Base-by-base conservation (phyloP, 257 asterid species). In the Eustoma russellianum region DNA sequence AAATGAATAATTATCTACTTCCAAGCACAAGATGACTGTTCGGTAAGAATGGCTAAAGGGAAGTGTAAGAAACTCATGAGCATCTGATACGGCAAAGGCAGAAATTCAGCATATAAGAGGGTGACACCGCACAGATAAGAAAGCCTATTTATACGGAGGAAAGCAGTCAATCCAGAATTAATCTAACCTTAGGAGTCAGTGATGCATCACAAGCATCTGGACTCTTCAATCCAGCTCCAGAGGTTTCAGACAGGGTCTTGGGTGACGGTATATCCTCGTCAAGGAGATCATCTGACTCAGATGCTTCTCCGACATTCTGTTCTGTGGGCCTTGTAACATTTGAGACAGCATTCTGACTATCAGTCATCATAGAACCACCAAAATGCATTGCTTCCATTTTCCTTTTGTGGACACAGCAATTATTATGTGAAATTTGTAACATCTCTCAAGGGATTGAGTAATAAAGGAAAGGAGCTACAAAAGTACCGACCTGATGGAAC, bases 101-200 rank as follows among this genome's bases (percentile, higher is more conserved):
- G 43, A 38, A 38, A 38, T 38, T 24, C 30, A 24, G 30, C 30
- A 24, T 24, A 24, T 24, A 24, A 24, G 30, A 24, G 30, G n/a
- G n/a, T n/a, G n/a, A n/a, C 30, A 24, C 30, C 30, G 30, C 30
- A 24, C 2, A 24, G 30, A 24, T 24, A 24, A 24, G 3, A 24
- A 24, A 24, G 30, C 30, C 30, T 24, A 24, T 24, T 24, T 24
- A 24, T 68, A 62, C 16, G 28, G 52, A n/a, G 41, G 48, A 13
- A n/a, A 41, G 24, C 41, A 10, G 33, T 12, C 58, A 44, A 50
- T 13, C 38, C 52, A 30, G 47, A 53, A 41, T 34, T 43, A 34
- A 46, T 17, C 58, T 66, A 60, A 86, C 96, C 98, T 86, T 84
- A 57, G 48, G 72, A 56, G 76, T 48, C 40, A 61, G 33, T 15